Conservation (phyloP, 768 basidiomycete genomes). For the Butyriboletus loyo region DNA sequence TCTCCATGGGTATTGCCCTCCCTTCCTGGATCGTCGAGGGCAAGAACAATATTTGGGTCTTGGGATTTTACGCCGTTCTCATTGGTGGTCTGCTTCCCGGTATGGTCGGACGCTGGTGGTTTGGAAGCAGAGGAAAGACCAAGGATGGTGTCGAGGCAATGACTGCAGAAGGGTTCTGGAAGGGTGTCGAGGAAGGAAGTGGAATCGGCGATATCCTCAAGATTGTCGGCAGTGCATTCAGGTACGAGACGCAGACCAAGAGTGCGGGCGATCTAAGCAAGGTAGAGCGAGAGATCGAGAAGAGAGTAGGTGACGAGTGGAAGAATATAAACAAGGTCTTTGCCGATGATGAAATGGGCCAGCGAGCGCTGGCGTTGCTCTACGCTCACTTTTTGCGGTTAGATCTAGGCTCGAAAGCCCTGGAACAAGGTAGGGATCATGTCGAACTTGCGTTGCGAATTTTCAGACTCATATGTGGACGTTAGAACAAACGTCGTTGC, state of each 20-base stretch:
- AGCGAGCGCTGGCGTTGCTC: conserved; percentile 64
- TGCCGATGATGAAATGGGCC: conserved; percentile 33
- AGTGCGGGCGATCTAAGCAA: conserved; percentile 41
- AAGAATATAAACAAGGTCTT: conserved; percentile 43
- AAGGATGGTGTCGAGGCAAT: conserved; percentile 85
- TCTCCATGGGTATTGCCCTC: conserved; percentile 92
- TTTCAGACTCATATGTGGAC: not conserved
- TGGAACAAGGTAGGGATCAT: conserved; percentile 60
- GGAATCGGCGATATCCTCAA: conserved; percentile 68
- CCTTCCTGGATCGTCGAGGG: conserved; percentile 92
- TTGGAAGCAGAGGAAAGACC: conserved; percentile 82
- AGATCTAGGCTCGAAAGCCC: conserved; percentile 45
- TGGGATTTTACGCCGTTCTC: conserved; percentile 83
- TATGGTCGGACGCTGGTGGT: conserved; percentile 97
- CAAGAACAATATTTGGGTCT: conserved; percentile 87
- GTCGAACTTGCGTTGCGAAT: not conserved
- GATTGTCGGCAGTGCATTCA: conserved; percentile 63
- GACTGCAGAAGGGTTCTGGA: conserved; percentile 88
- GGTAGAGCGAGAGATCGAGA: conserved; percentile 50
- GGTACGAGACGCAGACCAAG: conserved; percentile 48
- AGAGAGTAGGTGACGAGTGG: conserved; percentile 54
- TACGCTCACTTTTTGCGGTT: conserved; percentile 83
- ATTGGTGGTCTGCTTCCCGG: conserved; percentile 85
- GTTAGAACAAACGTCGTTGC: conserved; percentile 66
- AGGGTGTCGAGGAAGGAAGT: conserved; percentile 75